Base-by-base conservation (phyloP, 441 rosid genomes). In the Gossypium lobatum region DNA sequence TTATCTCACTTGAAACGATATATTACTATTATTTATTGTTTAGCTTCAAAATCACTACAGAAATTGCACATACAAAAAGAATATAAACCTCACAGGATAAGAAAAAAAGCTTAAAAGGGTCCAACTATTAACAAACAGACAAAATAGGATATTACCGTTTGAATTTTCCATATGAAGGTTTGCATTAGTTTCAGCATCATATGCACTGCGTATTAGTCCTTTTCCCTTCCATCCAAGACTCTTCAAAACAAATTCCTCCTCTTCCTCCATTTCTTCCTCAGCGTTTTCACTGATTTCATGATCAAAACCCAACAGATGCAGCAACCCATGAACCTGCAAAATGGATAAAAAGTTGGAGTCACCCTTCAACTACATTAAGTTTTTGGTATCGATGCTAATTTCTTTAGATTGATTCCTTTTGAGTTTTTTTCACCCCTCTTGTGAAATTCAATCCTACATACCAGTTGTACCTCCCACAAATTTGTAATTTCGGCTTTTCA, bases 171-270 rank as follows among this genome's bases (percentile, higher is more conserved):
- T 73, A 63, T 71, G 79, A 73, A 65, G 79, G 78, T 76, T 78
- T 54, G 31, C 64, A 74, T 64, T 79, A 68, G 63, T 73, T 71
- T 87, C 82, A 54, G 79, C 62, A 82, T 90, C 91, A 84, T 77
- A 82, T 69, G 97, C 96, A 82, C 97, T 87, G 76, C 86, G 90
- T 83, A 95, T 92, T 37, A 95, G 81, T 76, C 98, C 97, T 81
- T 95, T 95, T 59, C 97, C 98, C 76, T 84, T 90, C 98, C 98
- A 92, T 28, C 93, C 96, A 73, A 95, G 97, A 78, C 85, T 85
- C 77, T 88, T 84, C 64, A 92, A 78, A 78, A 95, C 86, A 72
- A 80, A 69, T 81, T 85, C 91, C 79, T 93, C 98, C 76, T 87
- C 93, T 80, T 87, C 82, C 82, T 95, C 98, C 98, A 92, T 95